A percentile compares a stretch with the other conserved stretches of the same genome.
These are phyloP conservation scores for Spathaspora hagerdaliae DNA, from an alignment of 805 yeast genomes.

Conservation along the genomic window DNA sequence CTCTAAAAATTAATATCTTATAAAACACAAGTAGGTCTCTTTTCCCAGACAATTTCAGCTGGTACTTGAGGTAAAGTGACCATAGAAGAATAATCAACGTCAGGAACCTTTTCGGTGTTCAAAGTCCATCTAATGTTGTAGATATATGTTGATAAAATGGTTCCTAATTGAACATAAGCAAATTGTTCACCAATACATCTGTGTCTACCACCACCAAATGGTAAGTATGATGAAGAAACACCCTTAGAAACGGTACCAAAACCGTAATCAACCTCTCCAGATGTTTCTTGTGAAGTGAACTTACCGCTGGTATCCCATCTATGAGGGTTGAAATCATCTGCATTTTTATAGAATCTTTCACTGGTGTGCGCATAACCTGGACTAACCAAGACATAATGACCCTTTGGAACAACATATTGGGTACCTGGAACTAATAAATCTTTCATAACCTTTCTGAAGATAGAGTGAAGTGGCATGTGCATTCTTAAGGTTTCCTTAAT, in stretches of 20 bases:
- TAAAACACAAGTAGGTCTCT: conserved; percentile 45
- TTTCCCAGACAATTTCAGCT: conserved; percentile 67
- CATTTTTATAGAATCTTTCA: conserved; percentile 75
- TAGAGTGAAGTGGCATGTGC: conserved; percentile 95
- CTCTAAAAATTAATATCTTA: conserved; percentile 4
- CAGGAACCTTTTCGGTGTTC: conserved; percentile 46
- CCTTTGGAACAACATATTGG: conserved; percentile 75
- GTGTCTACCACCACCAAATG: conserved; percentile 99
- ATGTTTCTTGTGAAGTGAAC: conserved; percentile 7
- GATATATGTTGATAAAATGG: conserved; percentile 70
- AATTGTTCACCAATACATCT: conserved; percentile 99
- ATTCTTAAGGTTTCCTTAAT: conserved; percentile 92
- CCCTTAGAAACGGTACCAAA: conserved; percentile 95
- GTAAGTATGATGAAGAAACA: conserved; percentile 91
- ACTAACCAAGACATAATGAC: conserved; percentile 85
- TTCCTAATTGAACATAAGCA: conserved; percentile 90
- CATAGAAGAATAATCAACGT: conserved; percentile 82
- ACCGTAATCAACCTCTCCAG: conserved; percentile 79
- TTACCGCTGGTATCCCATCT: conserved; percentile 58
- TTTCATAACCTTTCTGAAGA: conserved; percentile 84
- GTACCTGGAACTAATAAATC: conserved; percentile 79
- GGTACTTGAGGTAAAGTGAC: conserved; percentile 86
- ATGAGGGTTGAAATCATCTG: conserved; percentile 71
- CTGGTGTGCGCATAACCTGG: conserved; percentile 88
- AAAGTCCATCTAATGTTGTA: conserved; percentile 75